These are phyloP conservation scores for Fusarium sp. DNA, from an alignment of 2,329 filamentous ascomycete genomes.

Conservation along the genomic window DNA sequence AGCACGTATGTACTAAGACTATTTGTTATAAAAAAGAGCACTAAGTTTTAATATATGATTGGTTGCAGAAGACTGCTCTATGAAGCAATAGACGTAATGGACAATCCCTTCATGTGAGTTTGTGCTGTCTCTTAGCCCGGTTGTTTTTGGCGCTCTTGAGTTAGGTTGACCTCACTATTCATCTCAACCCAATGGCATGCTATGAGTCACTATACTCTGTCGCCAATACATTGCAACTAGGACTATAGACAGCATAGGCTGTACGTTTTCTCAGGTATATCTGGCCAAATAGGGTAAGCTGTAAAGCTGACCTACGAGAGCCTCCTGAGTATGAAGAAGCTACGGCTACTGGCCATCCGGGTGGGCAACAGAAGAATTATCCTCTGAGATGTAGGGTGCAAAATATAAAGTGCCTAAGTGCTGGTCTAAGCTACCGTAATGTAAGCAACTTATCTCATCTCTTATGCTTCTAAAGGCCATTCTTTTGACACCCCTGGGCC, in stretches of 20 bases:
- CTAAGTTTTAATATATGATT: not conserved
- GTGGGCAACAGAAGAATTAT: not conserved
- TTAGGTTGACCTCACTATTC: not conserved
- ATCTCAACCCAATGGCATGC: not conserved
- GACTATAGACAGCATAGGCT: not conserved
- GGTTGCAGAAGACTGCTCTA: not conserved
- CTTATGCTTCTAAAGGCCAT: not conserved
- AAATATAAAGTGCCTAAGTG: not conserved
- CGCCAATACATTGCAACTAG: not conserved
- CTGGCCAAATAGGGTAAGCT: not conserved
- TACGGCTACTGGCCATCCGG: not conserved
- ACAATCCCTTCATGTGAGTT: not conserved
- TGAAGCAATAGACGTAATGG: not conserved
- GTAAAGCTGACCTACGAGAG: not conserved
- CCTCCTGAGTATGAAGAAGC: not conserved
- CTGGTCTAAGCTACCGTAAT: not conserved
- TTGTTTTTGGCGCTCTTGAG: not conserved
- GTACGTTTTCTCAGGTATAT: not conserved
- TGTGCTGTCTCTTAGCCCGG: not conserved
- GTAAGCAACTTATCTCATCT: not conserved
- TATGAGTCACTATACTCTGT: not conserved
- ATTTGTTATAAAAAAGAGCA: not conserved
- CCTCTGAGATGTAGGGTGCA: not conserved
- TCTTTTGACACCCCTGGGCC: not conserved
- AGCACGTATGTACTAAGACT: not conserved